Conservation (phyloP, 768 basidiomycete genomes). For the Collybia sp. region DNA sequence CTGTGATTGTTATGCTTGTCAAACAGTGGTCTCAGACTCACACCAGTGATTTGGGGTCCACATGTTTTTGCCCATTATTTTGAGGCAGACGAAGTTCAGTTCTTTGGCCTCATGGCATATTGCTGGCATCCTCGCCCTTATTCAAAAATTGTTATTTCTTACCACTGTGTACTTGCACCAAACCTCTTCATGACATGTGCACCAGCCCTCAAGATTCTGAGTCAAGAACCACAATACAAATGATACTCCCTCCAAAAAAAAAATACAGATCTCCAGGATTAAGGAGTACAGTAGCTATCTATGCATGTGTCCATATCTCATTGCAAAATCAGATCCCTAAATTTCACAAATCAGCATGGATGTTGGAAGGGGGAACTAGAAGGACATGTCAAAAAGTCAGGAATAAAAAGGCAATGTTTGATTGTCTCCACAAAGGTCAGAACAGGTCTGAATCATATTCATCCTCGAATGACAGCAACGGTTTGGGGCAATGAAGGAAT, state of each 20-base stretch:
- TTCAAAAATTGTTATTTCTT: too few relatives aligned
- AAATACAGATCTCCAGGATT: too few relatives aligned
- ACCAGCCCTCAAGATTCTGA: too few relatives aligned
- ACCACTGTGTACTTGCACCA: too few relatives aligned
- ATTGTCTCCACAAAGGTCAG: slow-evolving; percentile 56
- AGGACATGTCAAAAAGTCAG: slow-evolving; percentile 18
- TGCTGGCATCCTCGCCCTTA: slow-evolving; percentile 12
- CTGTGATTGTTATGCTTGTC: slow-evolving; percentile 15
- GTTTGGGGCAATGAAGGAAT: slow-evolving; percentile 6
- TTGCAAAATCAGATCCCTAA: too few relatives aligned
- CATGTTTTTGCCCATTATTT: slow-evolving; percentile 12
- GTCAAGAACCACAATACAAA: too few relatives aligned
- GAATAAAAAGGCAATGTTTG: slow-evolving; percentile 47
- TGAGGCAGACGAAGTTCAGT: slow-evolving; percentile 12
- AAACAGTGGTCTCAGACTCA: slow-evolving; percentile 16
- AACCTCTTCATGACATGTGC: too few relatives aligned
- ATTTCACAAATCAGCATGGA: too few relatives aligned
- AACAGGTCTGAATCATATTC: slow-evolving; percentile 65
- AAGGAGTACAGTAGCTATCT: too few relatives aligned
- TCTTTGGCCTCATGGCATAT: slow-evolving; percentile 15
- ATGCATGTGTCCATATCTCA: too few relatives aligned
- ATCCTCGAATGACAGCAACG: slow-evolving; percentile 26
- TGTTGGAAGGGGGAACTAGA: too few relatives aligned
- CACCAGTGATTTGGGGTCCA: slow-evolving; percentile 5
- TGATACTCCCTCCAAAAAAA: too few relatives aligned